Percentiles rank a stretch among this genome's conserved stretches.
These are phyloP conservation scores for Plasmodium yoelii DNA, from an alignment of 169 alveolate species.

Conservation along the genomic window DNA sequence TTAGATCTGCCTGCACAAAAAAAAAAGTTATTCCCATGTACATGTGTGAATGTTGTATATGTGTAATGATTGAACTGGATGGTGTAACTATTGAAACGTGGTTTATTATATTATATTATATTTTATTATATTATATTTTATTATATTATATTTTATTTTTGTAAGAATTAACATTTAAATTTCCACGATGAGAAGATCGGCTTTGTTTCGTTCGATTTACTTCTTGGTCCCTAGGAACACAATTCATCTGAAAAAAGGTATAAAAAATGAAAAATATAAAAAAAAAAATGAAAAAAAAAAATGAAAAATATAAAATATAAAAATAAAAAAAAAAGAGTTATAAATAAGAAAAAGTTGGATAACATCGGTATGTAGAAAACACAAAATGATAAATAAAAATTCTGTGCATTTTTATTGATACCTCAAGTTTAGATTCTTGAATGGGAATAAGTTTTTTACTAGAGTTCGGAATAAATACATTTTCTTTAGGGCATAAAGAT, in stretches of 20 bases:
- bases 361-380: not conserved
- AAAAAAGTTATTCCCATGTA: not conserved
- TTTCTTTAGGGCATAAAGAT: slow-evolving; percentile 65
- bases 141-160: too few species aligned
- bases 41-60: not conserved
- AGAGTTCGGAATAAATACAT: slow-evolving; percentile 13
- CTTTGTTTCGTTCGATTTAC: not conserved
- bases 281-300: not conserved
- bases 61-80: too few species aligned
- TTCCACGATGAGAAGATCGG: not conserved
- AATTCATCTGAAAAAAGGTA: slow-evolving; percentile 43
- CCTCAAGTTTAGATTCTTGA: slow-evolving; percentile 46
- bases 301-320: too few species aligned
- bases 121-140: too few species aligned
- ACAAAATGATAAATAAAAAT: not conserved
- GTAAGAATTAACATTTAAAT: slow-evolving; percentile 22
- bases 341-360: not conserved
- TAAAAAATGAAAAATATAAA: not conserved
- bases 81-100: too few species aligned
- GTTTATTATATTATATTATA: too few species aligned
- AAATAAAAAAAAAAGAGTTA: not conserved
- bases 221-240: slow-evolving; percentile 41
- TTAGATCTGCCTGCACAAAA: slow-evolving; percentile 20
- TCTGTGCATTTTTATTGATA: not conserved
- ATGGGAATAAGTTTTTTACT: slow-evolving; percentile 21